Conservation (phyloP, 2,329 filamentous ascomycete genomes). For the Fusarium setosum region DNA sequence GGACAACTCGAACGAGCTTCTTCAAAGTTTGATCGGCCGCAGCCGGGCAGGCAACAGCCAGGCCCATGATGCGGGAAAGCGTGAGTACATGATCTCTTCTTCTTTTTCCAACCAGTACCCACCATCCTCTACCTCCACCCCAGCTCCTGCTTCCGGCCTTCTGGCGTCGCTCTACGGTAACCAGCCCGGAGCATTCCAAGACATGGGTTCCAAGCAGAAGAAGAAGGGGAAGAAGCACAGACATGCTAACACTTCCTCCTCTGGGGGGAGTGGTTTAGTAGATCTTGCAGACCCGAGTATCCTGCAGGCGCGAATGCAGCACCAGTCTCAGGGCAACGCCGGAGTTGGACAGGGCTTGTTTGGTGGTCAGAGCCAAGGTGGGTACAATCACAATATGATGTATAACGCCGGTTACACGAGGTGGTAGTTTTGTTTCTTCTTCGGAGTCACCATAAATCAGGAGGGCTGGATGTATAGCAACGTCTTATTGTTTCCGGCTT, state of each 20-base stretch:
- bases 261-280: slow-evolving; percentile 98
- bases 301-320: slow-evolving; percentile 96
- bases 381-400: slow-evolving; percentile 90
- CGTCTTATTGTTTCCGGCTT: slow-evolving; percentile 36
- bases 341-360: slow-evolving; percentile 91
- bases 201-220: slow-evolving; percentile 96
- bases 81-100: slow-evolving; percentile 98
- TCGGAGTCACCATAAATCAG: slow-evolving; percentile 28
- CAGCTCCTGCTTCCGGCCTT: slow-evolving; percentile 90
- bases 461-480: slow-evolving; percentile 37
- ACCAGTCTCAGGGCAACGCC: slow-evolving; percentile 83
- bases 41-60: slow-evolving; percentile 75
- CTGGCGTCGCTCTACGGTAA: slow-evolving; percentile 91
- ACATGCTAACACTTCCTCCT: slow-evolving; percentile 99
- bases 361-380: slow-evolving; percentile 91
- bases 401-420: slow-evolving; percentile 78
- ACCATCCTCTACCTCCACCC: slow-evolving; percentile 82
- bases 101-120: slow-evolving; percentile 90
- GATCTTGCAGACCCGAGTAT: slow-evolving; percentile 99
- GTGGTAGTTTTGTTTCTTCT: slow-evolving; percentile 63
- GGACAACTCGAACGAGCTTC: slow-evolving; percentile 72
- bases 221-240: slow-evolving; percentile 99
- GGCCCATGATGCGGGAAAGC: slow-evolving; percentile 89
- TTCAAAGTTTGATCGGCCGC: slow-evolving; percentile 84
- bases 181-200: slow-evolving; percentile 88